Evolutionary conservation across 192 early-diverging fungal genomes (phyloP).

Genomic region (Backusella westeae): DNA sequence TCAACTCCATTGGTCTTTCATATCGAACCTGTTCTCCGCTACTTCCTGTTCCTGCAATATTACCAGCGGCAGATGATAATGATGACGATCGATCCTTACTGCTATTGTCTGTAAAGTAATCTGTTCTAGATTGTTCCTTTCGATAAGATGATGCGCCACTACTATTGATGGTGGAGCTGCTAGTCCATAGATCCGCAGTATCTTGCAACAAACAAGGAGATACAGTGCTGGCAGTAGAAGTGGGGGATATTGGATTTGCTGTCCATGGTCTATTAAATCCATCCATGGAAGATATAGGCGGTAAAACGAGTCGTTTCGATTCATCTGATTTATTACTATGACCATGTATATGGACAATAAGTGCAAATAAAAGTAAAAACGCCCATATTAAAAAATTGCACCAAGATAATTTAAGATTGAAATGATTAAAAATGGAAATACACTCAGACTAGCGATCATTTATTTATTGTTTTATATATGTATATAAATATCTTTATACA

Average conservation of each 20-base stretch:
- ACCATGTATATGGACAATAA: background rate
- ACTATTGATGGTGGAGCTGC: background rate
- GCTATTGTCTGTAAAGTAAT: background rate
- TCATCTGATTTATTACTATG: constrained; percentile 5
- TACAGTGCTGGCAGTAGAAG: background rate
- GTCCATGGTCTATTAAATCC: constrained; percentile 7
- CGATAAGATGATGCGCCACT: background rate
- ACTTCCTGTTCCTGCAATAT: background rate
- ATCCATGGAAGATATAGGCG: constrained; percentile 10
- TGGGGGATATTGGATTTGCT: background rate
- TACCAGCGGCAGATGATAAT: background rate
- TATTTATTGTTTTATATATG: background rate
- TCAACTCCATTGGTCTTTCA: background rate
- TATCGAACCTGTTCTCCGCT: background rate
- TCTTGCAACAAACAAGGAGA: background rate
- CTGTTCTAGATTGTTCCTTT: constrained; percentile 5
- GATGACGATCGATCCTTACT: background rate
- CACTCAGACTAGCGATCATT: background rate
- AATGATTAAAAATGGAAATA: constrained; percentile 1
- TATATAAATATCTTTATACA: background rate
- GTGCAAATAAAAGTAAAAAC: background rate
- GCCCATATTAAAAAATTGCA: background rate
- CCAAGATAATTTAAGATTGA: background rate
- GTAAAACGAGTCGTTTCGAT: constrained; percentile 1
- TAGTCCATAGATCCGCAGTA: background rate